These are phyloP conservation scores for Rossbeevera mucosa DNA, from an alignment of 768 basidiomycete genomes.

Conservation along the genomic window DNA sequence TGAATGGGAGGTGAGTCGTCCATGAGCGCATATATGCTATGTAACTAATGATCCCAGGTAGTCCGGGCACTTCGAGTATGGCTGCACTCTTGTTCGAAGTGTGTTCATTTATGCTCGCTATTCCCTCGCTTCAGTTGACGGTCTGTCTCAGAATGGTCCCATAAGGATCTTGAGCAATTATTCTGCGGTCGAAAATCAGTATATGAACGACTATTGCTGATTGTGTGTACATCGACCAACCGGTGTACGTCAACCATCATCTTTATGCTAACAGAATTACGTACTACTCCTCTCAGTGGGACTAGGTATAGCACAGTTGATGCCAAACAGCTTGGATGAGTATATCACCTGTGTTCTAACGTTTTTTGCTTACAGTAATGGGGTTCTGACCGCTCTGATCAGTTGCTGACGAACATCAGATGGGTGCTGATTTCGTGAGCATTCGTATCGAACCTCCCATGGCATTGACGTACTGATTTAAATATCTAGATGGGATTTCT, in stretches of 20 bases:
- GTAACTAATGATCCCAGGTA: conserved; percentile 7
- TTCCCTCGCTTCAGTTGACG: not conserved
- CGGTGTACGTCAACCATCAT: conserved; percentile 37
- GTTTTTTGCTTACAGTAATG: not conserved
- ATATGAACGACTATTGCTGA: conserved; percentile 50
- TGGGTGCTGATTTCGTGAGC: conserved; percentile 46
- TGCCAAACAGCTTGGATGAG: conserved; percentile 49
- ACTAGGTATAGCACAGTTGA: conserved; percentile 62
- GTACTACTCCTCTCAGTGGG: conserved; percentile 38
- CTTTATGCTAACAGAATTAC: not conserved
- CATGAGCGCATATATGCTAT: not conserved
- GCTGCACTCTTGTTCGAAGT: conserved; percentile 60
- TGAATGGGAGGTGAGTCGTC: conserved; percentile 60
- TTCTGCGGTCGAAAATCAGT: conserved; percentile 42
- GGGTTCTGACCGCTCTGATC: conserved; percentile 8
- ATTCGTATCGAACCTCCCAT: not conserved
- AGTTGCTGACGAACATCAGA: conserved; percentile 57
- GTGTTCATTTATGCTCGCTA: conserved; percentile 7
- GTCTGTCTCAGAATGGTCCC: conserved; percentile 53
- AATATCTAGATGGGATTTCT: conserved; percentile 64
- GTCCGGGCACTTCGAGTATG: conserved; percentile 67
- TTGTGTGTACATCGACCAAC: conserved; percentile 70
- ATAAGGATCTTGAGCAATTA: conserved; percentile 52
- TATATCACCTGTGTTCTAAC: not conserved
- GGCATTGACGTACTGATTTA: not conserved